Evolutionary conservation across 139 green algal genomes (phyloP).

Genomic region (Eudorina sp.): DNA sequence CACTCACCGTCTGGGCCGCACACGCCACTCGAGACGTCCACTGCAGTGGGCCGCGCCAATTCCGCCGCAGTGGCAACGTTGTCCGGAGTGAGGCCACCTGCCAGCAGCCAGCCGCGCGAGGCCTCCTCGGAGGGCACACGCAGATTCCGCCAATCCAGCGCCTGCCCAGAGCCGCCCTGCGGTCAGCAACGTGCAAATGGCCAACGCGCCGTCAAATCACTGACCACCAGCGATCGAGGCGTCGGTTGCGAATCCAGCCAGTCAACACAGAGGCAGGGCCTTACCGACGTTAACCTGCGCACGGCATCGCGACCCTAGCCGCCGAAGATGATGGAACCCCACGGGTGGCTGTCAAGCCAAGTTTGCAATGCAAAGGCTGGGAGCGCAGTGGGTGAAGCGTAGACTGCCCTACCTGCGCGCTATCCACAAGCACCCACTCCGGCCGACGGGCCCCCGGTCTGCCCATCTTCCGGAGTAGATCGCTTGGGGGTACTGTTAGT

Average conservation of each 20-base stretch:
- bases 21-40: conserved; percentile 91
- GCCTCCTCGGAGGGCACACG: conserved; percentile 40
- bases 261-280: no score
- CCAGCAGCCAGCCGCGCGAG: conserved; percentile 82
- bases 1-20: conserved; percentile 71
- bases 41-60: conserved; percentile 66
- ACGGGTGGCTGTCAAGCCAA: no score
- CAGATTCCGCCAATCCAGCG: conserved; percentile 75
- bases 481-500: conserved; percentile 8
- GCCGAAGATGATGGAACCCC: no score
- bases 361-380: no score
- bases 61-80: conserved; percentile 82
- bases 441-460: conserved; percentile 48
- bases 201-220: no score
- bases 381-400: no score
- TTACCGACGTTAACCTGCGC: no score
- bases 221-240: no score
- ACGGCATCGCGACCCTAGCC: no score
- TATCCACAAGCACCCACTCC: conserved; percentile 87
- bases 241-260: no score
- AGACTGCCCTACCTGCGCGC: conserved; percentile 72
- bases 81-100: conserved; percentile 77
- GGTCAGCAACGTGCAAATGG: no score
- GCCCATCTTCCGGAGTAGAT: conserved; percentile 2
- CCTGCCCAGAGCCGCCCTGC: conserved; percentile 78